A percentile compares a stretch with the other conserved stretches of the same genome.
Conservation (phyloP, 2,329 filamentous ascomycete species). For the Pestalotiopsis sp. region DNA sequence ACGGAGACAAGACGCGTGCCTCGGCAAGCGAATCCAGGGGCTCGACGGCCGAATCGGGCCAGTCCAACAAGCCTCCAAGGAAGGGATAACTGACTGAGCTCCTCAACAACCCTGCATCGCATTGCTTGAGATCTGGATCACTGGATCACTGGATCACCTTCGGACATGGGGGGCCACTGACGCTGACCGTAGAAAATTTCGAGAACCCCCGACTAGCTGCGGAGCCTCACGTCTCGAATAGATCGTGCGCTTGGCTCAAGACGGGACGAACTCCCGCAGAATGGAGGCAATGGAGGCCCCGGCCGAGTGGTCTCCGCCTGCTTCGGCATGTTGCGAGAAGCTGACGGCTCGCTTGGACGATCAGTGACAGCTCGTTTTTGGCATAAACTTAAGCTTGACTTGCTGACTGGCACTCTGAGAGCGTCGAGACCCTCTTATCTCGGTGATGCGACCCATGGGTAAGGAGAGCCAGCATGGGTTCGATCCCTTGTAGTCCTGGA, state of each 20-base stretch:
- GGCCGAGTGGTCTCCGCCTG: not conserved
- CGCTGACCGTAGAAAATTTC: not conserved
- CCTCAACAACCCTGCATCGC: not conserved
- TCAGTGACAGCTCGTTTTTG: not conserved
- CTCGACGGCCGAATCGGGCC: not conserved
- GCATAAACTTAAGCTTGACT: constrained; percentile 2
- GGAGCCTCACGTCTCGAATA: constrained; percentile 10
- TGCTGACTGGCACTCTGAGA: not conserved
- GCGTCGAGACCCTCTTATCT: not conserved
- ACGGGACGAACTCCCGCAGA: constrained; percentile 4
- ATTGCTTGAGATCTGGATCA: not conserved
- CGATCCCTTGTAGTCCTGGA: not conserved
- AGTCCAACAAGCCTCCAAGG: not conserved
- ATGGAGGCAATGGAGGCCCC: not conserved
- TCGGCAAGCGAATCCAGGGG: not conserved
- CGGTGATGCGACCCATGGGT: not conserved
- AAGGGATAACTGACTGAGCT: not conserved
- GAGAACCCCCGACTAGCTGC: not conserved
- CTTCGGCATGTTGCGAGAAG: constrained; percentile 1
- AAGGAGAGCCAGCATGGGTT: not conserved
- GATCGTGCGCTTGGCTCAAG: constrained; percentile 4
- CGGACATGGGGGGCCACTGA: not conserved
- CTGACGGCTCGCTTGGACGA: not conserved
- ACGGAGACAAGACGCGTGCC: not conserved
- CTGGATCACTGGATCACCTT: not conserved